phyloP scores from a whole-genome alignment of 2,329 filamentous ascomycete species.

The Cladosporium sp. region DNA sequence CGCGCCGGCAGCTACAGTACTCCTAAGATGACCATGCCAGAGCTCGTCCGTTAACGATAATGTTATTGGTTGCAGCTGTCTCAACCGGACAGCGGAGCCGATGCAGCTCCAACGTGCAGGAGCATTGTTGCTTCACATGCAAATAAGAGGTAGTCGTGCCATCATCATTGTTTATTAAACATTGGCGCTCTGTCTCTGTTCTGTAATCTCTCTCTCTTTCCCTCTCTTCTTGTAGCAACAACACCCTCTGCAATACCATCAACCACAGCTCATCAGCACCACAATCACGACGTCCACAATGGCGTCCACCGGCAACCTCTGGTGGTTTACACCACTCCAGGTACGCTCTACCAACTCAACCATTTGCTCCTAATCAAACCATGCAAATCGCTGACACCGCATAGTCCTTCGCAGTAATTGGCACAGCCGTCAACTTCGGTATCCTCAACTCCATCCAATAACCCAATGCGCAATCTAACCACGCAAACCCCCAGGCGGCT shows the following conservation, averaged over 20 bases:
- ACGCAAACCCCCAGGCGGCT: constrained; percentile 29
- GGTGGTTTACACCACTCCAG: constrained; percentile 38
- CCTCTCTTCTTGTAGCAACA: constrained; percentile 4
- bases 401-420: constrained; percentile 31
- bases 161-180: constrained; percentile 7
- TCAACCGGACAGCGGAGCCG: constrained; percentile 21
- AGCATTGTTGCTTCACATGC: constrained; percentile 14
- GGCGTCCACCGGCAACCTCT: constrained; percentile 32
- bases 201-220: neutral
- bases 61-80: constrained; percentile 6
- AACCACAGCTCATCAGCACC: constrained; percentile 7
- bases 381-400: constrained; percentile 5
- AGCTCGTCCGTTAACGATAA: neutral
- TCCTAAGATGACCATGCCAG: neutral
- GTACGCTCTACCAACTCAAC: constrained; percentile 4
- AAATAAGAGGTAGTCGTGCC: constrained; percentile 7
- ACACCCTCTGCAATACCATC: neutral
- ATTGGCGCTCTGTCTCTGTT: neutral
- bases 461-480: constrained; percentile 14
- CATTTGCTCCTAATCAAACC: neutral
- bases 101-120: constrained; percentile 12
- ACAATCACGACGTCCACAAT: constrained; percentile 25
- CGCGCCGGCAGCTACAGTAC: neutral
- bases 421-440: constrained; percentile 36
- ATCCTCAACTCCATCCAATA: neutral